These are phyloP conservation scores for Boletus rubroflammeus DNA, from an alignment of 768 basidiomycete genomes.

Conservation along the genomic window DNA sequence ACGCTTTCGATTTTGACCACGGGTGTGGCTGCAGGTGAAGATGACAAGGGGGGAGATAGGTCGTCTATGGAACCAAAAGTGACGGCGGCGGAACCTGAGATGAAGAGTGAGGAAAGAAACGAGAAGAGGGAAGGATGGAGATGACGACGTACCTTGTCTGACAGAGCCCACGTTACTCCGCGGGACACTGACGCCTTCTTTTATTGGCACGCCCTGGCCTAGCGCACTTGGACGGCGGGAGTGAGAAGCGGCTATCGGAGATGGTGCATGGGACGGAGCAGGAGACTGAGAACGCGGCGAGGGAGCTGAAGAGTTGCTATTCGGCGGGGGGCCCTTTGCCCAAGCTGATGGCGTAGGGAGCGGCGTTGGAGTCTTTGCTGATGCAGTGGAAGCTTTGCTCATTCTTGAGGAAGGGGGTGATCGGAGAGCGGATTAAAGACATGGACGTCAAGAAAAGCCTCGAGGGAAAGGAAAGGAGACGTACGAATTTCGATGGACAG, in stretches of 20 bases:
- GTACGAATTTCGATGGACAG: slow-evolving; percentile 41
- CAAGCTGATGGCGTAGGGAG: slow-evolving; percentile 84
- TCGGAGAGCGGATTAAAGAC: background rate
- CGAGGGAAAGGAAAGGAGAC: slow-evolving; percentile 24
- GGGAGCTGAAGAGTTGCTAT: slow-evolving; percentile 42
- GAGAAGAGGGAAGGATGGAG: background rate
- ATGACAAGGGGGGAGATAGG: slow-evolving; percentile 68
- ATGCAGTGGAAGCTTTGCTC: slow-evolving; percentile 85
- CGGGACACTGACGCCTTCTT: slow-evolving; percentile 75
- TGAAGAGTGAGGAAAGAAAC: slow-evolving; percentile 4
- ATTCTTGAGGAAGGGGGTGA: slow-evolving; percentile 52
- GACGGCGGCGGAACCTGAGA: slow-evolving; percentile 61
- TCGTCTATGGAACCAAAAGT: slow-evolving; percentile 92
- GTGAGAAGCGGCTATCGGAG: slow-evolving; percentile 53
- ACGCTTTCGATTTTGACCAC: slow-evolving; percentile 67
- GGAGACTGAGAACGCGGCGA: slow-evolving; percentile 79
- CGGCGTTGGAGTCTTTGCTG: slow-evolving; percentile 70
- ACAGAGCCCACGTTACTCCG: slow-evolving; percentile 58
- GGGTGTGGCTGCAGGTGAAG: slow-evolving; percentile 70
- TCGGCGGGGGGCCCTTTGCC: slow-evolving; percentile 83
- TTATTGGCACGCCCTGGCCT: slow-evolving; percentile 66
- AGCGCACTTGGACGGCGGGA: slow-evolving; percentile 77
- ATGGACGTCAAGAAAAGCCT: background rate
- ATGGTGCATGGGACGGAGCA: slow-evolving; percentile 48
- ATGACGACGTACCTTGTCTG: slow-evolving; percentile 58